These are phyloP conservation scores for Theobroma grandiflorum DNA, from an alignment of 441 rosid species.

Conservation along the genomic window DNA sequence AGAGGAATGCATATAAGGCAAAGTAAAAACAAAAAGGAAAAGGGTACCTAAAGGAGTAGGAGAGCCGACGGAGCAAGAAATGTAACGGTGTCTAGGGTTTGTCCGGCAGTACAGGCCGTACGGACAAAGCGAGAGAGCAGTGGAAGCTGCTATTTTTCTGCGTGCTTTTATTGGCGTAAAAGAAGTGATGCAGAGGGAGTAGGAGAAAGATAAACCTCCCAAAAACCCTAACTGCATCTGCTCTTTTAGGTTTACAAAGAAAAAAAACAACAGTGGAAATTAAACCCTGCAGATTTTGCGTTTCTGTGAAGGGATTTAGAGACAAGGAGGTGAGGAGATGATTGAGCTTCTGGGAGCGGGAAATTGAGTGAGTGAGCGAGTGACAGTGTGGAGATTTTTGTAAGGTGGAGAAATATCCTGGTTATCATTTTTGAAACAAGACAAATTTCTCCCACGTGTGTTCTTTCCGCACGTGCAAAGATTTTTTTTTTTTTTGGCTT, in stretches of 20 bases:
- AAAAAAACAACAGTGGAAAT: neutral
- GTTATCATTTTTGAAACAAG: conserved; percentile 35
- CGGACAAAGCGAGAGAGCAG: conserved; percentile 61
- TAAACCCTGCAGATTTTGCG: conserved; percentile 36
- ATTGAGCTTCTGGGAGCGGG: conserved; percentile 37
- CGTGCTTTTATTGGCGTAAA: conserved; percentile 29
- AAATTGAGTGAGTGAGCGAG: conserved; percentile 23
- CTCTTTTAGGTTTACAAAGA: neutral
- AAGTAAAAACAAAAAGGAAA: neutral
- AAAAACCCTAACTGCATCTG: conserved; percentile 38
- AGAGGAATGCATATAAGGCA: neutral
- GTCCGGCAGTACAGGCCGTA: conserved; percentile 46
- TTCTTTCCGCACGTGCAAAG: neutral
- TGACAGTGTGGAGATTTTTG: neutral
- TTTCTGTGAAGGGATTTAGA: conserved; percentile 20
- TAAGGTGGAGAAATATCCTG: conserved; percentile 40
- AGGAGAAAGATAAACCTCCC: conserved; percentile 37
- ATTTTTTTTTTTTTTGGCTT: neutral
- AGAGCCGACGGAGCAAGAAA: conserved; percentile 65
- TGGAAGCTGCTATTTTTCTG: conserved; percentile 59
- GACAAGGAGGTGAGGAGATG: neutral
- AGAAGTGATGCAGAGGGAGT: conserved; percentile 39
- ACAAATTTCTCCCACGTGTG: neutral
- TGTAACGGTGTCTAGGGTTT: conserved; percentile 33
- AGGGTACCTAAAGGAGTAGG: conserved; percentile 54